Percentiles rank a stretch among this genome's conserved stretches.
Evolutionary conservation across 805 yeast species (phyloP).

Genomic region (Zygosaccharomyces lentus): DNA sequence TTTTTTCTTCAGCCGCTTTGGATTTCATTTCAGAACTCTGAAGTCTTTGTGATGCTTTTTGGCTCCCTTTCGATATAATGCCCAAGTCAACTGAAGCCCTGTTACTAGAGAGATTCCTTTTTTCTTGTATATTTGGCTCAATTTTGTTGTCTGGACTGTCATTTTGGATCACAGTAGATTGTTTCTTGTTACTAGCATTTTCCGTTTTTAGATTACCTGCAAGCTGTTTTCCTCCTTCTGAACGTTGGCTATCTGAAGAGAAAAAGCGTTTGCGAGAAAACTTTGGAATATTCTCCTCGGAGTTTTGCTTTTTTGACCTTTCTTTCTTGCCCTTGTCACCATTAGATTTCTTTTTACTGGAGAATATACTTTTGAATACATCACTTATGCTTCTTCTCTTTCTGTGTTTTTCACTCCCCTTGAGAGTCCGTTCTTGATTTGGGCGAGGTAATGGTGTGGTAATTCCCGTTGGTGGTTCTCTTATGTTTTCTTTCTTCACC

Average conservation of each 20-base stretch:
- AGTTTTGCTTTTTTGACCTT: not conserved
- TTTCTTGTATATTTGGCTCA: not conserved
- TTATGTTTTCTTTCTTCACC: slow-evolving; percentile 1
- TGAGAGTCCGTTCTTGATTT: not conserved
- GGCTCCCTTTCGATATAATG: not conserved
- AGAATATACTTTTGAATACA: slow-evolving; percentile 18
- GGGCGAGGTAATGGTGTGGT: slow-evolving; percentile 6
- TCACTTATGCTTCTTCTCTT: slow-evolving; percentile 20
- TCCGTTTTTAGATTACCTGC: not conserved
- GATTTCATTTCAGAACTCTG: not conserved
- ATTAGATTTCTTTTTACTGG: slow-evolving; percentile 15
- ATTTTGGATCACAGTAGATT: not conserved
- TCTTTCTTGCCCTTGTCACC: slow-evolving; percentile 1
- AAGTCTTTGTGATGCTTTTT: not conserved
- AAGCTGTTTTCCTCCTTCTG: not conserved
- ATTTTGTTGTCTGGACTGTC: not conserved
- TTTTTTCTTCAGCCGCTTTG: not conserved
- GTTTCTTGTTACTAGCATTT: not conserved
- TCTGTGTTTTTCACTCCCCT: slow-evolving; percentile 3
- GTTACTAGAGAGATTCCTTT: no score
- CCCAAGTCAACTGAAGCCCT: not conserved
- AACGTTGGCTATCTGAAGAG: not conserved
- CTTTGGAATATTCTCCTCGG: not conserved
- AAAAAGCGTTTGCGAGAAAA: not conserved
- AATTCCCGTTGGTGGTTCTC: not conserved